Percentiles rank a stretch among this genome's conserved stretches.
Evolutionary conservation across 2,329 filamentous ascomycete genomes (phyloP).

Genomic region (Alternaria atra): DNA sequence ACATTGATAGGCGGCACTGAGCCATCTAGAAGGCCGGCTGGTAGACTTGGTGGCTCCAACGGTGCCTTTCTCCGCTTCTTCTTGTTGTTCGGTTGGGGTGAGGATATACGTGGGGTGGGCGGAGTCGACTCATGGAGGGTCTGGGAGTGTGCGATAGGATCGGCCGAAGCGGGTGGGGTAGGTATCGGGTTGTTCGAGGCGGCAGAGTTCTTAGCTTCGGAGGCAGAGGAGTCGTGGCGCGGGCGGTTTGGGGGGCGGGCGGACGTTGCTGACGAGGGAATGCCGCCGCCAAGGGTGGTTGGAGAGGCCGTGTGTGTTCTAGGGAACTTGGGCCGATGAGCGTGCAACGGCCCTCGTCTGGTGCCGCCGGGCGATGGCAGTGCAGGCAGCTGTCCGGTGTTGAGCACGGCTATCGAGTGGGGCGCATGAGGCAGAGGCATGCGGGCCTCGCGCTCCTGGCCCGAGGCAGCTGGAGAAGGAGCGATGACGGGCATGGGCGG

Average conservation of each 20-base stretch:
- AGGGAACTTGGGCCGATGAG: constrained; percentile 67
- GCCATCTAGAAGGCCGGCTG: constrained; percentile 73
- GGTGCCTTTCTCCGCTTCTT: constrained; percentile 54
- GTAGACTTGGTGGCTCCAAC: constrained; percentile 53
- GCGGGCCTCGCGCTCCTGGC: constrained; percentile 51
- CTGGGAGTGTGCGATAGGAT: constrained; percentile 52
- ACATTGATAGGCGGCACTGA: constrained; percentile 96
- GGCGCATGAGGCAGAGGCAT: constrained; percentile 53
- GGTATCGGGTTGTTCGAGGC: constrained; percentile 62
- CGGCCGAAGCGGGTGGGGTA: constrained; percentile 60
- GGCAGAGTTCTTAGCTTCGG: constrained; percentile 54
- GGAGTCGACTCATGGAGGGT: constrained; percentile 53
- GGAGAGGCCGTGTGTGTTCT: constrained; percentile 85
- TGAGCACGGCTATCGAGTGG: constrained; percentile 79
- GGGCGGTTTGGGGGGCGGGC: constrained; percentile 42
- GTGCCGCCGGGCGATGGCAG: constrained; percentile 83
- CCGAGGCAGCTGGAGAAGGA: constrained; percentile 51
- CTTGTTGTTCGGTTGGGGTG: constrained; percentile 60
- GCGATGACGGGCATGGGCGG: constrained; percentile 67
- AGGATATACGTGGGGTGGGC: constrained; percentile 60
- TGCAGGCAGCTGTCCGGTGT: constrained; percentile 79
- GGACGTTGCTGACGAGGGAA: constrained; percentile 53
- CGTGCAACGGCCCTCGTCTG: constrained; percentile 55
- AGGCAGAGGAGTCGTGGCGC: constrained; percentile 53
- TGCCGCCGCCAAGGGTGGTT: constrained; percentile 63